Percentiles rank a stretch among this genome's conserved stretches.
Evolutionary conservation across 305 asterid genomes (phyloP).

Genomic region (Fraxinus albicans): DNA sequence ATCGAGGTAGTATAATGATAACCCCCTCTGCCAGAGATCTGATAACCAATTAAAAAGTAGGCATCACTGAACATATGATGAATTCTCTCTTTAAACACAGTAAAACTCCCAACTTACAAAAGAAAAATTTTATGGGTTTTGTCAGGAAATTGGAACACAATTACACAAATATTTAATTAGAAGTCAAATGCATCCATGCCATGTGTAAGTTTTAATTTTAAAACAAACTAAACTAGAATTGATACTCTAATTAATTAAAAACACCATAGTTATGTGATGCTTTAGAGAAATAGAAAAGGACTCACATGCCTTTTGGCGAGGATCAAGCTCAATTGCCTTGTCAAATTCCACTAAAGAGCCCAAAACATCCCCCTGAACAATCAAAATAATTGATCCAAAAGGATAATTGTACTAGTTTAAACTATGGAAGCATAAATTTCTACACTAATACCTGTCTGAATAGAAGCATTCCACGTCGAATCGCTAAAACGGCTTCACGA

Average conservation of each 20-base stretch:
- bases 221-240: background rate
- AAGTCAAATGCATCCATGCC: background rate
- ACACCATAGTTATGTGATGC: background rate
- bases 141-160: background rate
- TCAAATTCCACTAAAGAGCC: constrained; percentile 82
- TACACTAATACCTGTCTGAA: constrained; percentile 58
- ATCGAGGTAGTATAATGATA: constrained; percentile 73
- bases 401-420: background rate
- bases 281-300: background rate
- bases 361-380: constrained; percentile 62
- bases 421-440: background rate
- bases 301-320: constrained; percentile 75
- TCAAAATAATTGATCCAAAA: background rate
- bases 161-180: background rate
- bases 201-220: background rate
- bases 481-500: constrained; percentile 58
- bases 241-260: background rate
- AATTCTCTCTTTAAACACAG: background rate
- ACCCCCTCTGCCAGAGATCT: constrained; percentile 97
- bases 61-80: constrained; percentile 29
- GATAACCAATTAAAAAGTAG: constrained; percentile 42
- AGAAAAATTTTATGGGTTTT: background rate
- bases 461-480: constrained; percentile 71
- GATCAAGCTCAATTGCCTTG: constrained; percentile 78
- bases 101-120: background rate